phyloP scores from a whole-genome alignment of 2,329 filamentous ascomycete genomes.

The Zasmidium cellare region DNA sequence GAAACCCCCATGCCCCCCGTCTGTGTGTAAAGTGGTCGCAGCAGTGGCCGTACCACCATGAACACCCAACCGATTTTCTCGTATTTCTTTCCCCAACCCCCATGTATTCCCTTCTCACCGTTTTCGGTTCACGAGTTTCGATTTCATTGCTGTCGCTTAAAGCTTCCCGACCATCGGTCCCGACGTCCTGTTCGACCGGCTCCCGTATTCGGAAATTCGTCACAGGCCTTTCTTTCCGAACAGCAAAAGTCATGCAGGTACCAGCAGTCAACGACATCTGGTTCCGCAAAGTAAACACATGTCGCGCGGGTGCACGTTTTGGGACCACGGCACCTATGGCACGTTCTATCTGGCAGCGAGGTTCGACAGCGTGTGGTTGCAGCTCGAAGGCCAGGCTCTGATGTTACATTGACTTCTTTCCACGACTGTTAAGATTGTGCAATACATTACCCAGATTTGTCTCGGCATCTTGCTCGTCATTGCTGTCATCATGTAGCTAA shows the following conservation, averaged over 20 bases:
- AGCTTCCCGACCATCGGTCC: neutral
- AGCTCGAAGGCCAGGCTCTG: neutral
- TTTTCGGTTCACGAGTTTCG: neutral
- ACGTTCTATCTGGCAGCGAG: neutral
- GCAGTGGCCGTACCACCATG: neutral
- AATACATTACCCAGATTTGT: too few relatives aligned
- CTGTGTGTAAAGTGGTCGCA: neutral
- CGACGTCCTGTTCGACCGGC: neutral
- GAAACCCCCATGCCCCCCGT: too few relatives aligned
- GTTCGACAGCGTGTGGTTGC: neutral
- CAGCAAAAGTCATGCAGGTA: neutral
- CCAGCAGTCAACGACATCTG: neutral
- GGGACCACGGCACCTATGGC: neutral
- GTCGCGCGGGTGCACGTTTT: neutral
- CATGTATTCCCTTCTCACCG: neutral
- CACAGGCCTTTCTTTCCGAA: neutral
- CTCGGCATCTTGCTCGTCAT: neutral
- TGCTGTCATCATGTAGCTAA: too few relatives aligned
- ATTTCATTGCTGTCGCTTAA: neutral
- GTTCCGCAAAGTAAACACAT: neutral
- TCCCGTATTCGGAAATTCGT: neutral
- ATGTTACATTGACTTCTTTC: too few relatives aligned
- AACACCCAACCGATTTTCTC: slow-evolving; percentile 1
- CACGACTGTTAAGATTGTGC: too few relatives aligned
- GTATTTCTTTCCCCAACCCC: neutral